Evolutionary conservation across 2,329 filamentous ascomycete species (phyloP).

Genomic region (Aspergillus pseudonomiae): DNA sequence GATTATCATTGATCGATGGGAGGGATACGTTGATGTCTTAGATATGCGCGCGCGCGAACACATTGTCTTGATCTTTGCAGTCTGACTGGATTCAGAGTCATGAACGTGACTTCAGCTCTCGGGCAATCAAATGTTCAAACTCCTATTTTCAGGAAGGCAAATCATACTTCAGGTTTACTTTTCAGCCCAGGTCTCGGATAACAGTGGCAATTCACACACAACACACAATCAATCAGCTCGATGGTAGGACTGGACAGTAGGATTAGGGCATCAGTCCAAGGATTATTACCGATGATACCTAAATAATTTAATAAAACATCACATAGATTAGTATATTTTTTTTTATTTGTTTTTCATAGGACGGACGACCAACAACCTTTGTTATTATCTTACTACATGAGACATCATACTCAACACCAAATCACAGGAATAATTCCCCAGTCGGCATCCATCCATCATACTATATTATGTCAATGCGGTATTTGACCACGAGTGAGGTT

Average conservation of each 20-base stretch:
- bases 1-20: slow-evolving; percentile 7
- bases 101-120: neutral
- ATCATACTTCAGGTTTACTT: slow-evolving; percentile 1
- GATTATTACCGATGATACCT: slow-evolving; percentile 6
- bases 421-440: neutral
- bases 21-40: neutral
- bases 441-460: neutral
- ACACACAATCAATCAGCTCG: neutral
- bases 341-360: neutral
- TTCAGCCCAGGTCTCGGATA: slow-evolving; percentile 10
- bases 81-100: neutral
- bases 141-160: slow-evolving; percentile 13
- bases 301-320: neutral
- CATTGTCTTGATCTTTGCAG: neutral
- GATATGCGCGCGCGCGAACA: slow-evolving; percentile 7
- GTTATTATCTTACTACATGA: neutral
- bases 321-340: neutral
- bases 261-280: neutral
- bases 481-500: slow-evolving; percentile 6
- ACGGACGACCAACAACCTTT: neutral
- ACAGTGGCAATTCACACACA: slow-evolving; percentile 7
- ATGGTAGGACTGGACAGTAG: slow-evolving; percentile 1
- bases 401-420: slow-evolving; percentile 3
- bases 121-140: slow-evolving; percentile 6
- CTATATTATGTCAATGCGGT: slow-evolving; percentile 1